Conservation (phyloP, 2,329 filamentous ascomycete genomes). For the Chaetomium globosum region DNA sequence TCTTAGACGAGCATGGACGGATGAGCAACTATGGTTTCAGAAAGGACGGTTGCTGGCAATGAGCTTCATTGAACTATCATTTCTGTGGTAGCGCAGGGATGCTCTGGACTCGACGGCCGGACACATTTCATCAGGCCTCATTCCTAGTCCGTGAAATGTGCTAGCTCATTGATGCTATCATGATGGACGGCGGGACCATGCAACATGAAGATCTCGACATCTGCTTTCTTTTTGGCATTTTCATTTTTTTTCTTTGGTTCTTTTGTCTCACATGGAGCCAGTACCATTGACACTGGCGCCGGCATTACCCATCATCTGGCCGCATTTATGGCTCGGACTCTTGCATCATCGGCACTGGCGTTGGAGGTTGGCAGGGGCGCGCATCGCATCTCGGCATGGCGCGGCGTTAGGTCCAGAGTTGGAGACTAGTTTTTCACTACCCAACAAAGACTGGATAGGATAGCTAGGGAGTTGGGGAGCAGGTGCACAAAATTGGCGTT, state of each 20-base stretch:
- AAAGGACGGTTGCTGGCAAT: not conserved
- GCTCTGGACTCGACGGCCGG: too few relatives aligned
- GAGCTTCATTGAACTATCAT: not conserved
- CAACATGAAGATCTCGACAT: not conserved
- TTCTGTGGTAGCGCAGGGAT: not conserved
- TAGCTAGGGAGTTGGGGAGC: not conserved
- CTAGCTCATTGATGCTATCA: not conserved
- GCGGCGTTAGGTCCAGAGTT: not conserved
- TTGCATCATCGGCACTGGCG: not conserved
- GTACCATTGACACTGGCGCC: not conserved
- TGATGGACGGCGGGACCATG: not conserved
- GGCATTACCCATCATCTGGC: not conserved
- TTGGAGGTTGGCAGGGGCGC: not conserved
- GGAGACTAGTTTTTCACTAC: not conserved
- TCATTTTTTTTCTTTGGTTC: not conserved
- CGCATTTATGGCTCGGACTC: not conserved
- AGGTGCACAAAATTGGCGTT: not conserved
- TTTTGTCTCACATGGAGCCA: not conserved
- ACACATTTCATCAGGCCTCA: not conserved
- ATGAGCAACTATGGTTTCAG: not conserved
- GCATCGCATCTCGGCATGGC: not conserved
- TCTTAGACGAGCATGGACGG: not conserved
- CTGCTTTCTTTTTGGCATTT: not conserved
- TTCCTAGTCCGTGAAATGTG: too few relatives aligned
- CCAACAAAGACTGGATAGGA: slow-evolving; percentile 10